A percentile compares a stretch with the other conserved stretches of the same genome.
phyloP scores from a whole-genome alignment of 495 filamentous ascomycete species.

The Oidiodendron maius region DNA sequence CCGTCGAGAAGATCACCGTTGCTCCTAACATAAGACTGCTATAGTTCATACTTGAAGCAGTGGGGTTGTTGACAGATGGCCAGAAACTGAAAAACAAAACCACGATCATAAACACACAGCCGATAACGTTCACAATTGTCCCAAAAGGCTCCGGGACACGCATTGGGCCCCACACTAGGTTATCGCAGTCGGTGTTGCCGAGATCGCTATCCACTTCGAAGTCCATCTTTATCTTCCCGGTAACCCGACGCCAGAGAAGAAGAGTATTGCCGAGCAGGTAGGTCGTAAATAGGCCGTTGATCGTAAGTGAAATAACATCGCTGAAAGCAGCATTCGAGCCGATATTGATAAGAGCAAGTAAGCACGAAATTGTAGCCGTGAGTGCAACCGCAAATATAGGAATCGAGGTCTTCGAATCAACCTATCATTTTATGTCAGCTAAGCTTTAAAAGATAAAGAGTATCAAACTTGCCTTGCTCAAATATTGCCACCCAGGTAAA shows the following conservation, averaged over 20 bases:
- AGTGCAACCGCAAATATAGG: constrained; percentile 44
- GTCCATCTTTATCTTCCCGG: not conserved
- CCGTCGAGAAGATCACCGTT: not conserved
- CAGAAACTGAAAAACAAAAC: not conserved
- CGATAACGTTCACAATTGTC: not conserved
- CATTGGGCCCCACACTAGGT: not conserved
- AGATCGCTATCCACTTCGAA: constrained; percentile 17
- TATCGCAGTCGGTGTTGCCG: no score
- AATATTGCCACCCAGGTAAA: constrained; percentile 31
- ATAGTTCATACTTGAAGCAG: not conserved
- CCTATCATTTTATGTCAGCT: constrained; percentile 3
- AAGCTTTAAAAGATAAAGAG: not conserved
- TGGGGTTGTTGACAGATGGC: not conserved
- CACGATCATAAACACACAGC: not conserved
- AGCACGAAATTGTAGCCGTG: constrained; percentile 39
- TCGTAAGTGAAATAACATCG: constrained; percentile 44
- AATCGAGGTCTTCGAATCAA: constrained; percentile 36
- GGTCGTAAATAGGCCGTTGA: constrained; percentile 37
- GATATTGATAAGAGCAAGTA: constrained; percentile 56
- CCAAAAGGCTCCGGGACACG: not conserved
- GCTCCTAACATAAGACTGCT: not conserved
- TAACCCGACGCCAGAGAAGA: constrained; percentile 22
- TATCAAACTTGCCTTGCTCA: not conserved
- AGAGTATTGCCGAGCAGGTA: constrained; percentile 35
- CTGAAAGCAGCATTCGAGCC: constrained; percentile 51